Evolutionary conservation across 345 rosid species (phyloP), one percentile per base, ranked within the genome.

Genomic region (Populus deltoides): DNA sequence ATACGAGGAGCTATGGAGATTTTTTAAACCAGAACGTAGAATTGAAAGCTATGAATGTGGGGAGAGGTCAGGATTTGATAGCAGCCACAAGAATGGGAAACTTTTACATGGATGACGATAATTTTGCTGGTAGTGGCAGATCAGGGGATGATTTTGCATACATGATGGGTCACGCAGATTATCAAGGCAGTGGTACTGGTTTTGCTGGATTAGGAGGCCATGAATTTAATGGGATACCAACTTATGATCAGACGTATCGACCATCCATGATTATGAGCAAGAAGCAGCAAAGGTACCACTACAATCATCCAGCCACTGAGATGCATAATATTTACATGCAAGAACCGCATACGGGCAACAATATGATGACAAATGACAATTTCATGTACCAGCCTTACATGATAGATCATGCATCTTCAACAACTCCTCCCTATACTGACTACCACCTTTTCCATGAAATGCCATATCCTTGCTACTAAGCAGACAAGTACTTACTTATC

Each of bases 271-370:
- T 45, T 51, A 73, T 27, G 43, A 38, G 51, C 73, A 74, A 33
- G 65, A 68, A 41, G 43, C 83, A 73, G 57, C 79, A 59, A 7
- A 70, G 69, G 1, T 57, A 75, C 63, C 72, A 80, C 68, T 9
- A 71, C 68, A 57, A 75, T 45, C 47, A 71, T 78, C 86, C 86
- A 75, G 68, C 83, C 1, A 3, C 61, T 1, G 66, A 74, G 12
- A 82, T 51, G 75, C 70, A 73, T 51, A 72, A 53, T 27, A 61
- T 41, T 36, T 74, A 77, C 76, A 38, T 78, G 43, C 75, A 72
- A 33, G 57, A 69, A 47, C 79, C 43, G 31, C 20, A 68, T 39
- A 31, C 25, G 15, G 62, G 22, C 7, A 24, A 36, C 67, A 68
- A 70, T 29, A 68, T 25, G 66, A 77, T 65, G 71, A 66, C 16